Percentiles rank a stretch among this genome's conserved stretches.
Evolutionary conservation across 2,329 filamentous ascomycete genomes (phyloP).

Genomic region (Coniochaeta hoffmannii): DNA sequence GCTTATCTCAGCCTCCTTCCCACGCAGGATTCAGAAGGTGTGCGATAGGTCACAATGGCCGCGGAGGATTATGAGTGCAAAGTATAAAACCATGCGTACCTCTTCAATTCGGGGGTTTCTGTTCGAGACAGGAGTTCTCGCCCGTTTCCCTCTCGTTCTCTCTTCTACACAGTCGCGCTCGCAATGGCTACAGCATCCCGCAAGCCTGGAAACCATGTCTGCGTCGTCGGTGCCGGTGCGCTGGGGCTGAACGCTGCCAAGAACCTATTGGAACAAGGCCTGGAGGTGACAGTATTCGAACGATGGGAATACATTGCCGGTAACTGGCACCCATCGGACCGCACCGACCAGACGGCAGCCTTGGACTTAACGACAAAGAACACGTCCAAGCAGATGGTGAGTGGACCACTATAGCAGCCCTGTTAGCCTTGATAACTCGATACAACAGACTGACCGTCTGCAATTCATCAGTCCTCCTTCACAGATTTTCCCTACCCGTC

Average conservation of each 20-base stretch:
- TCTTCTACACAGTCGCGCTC: not conserved
- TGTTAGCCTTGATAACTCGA: not conserved
- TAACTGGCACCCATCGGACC: not conserved
- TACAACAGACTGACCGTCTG: too few relatives aligned
- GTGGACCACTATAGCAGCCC: not conserved
- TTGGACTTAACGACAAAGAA: not conserved
- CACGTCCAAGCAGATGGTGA: not conserved
- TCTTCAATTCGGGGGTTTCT: too few relatives aligned
- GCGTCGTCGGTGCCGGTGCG: not conserved
- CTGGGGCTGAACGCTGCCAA: not conserved
- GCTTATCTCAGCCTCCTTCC: too few relatives aligned
- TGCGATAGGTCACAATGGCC: too few relatives aligned
- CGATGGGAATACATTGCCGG: not conserved
- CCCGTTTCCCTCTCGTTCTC: not conserved
- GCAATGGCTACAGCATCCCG: not conserved
- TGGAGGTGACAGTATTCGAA: not conserved
- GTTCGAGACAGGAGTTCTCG: too few relatives aligned
- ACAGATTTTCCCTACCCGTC: not conserved
- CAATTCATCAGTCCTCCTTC: not conserved
- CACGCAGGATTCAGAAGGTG: too few relatives aligned
- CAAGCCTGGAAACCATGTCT: not conserved
- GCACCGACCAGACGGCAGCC: not conserved
- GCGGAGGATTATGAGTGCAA: too few relatives aligned
- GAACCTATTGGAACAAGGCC: slow-evolving; percentile 1
- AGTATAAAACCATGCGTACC: too few relatives aligned